Evolutionary conservation across 2,329 filamentous ascomycete genomes (phyloP).

Genomic region (Fusarium proliferatum): DNA sequence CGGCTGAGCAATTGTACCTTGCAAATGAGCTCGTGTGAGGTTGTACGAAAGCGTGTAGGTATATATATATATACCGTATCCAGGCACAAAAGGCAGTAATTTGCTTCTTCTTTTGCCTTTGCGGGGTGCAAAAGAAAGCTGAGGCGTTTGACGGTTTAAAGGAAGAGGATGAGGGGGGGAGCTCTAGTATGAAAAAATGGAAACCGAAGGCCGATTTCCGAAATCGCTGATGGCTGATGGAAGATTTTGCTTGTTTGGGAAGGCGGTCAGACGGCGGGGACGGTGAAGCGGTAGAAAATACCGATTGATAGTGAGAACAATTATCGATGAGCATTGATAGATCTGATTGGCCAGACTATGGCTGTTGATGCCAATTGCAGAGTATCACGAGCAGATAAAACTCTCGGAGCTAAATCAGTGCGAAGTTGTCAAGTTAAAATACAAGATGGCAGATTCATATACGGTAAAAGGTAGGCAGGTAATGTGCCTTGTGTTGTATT

Average conservation of each 20-base stretch:
- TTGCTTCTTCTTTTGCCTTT: constrained; percentile 9
- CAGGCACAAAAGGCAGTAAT: not conserved
- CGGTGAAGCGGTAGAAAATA: constrained; percentile 22
- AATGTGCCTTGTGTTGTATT: not conserved
- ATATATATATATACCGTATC: constrained; percentile 20
- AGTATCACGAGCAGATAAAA: not conserved
- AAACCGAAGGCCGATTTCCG: constrained; percentile 31
- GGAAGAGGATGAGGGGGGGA: constrained; percentile 30
- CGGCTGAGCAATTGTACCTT: constrained; percentile 22
- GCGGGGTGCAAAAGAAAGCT: constrained; percentile 8
- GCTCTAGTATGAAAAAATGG: constrained; percentile 34
- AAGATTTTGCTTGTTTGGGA: constrained; percentile 20
- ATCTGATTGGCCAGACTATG: constrained; percentile 20
- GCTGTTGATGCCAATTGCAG: not conserved
- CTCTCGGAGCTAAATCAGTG: not conserved
- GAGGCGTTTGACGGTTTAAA: constrained; percentile 26
- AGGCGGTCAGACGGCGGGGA: constrained; percentile 29
- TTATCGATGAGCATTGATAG: not conserved
- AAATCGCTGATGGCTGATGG: constrained; percentile 11
- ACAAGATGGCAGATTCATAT: not conserved
- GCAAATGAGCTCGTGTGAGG: not conserved
- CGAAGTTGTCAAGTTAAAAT: not conserved
- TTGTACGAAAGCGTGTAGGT: not conserved
- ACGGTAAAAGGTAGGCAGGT: not conserved
- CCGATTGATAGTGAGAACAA: constrained; percentile 6